A percentile compares a stretch with the other conserved stretches of the same genome.
Conservation (phyloP, 2,329 filamentous ascomycete species). For the Penicillium sp. region DNA sequence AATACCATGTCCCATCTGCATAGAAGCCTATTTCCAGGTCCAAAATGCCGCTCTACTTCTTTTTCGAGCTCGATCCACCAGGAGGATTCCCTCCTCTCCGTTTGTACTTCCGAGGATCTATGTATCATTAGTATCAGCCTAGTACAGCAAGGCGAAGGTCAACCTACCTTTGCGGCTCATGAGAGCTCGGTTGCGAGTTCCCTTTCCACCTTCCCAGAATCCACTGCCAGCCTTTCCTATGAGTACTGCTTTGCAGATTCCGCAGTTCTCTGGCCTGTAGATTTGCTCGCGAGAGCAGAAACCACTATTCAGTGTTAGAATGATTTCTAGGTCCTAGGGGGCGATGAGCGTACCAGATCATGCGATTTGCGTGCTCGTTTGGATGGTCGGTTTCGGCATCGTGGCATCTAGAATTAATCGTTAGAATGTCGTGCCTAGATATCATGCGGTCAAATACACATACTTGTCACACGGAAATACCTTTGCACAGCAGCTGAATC, state of each 20-base stretch:
- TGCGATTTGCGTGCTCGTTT: constrained; percentile 78
- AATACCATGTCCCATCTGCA: neutral
- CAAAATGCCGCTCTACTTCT: constrained; percentile 20
- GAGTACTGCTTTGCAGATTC: constrained; percentile 68
- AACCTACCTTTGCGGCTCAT: constrained; percentile 67
- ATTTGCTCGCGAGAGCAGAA: constrained; percentile 78
- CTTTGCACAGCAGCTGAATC: constrained; percentile 57
- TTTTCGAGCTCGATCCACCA: constrained; percentile 30
- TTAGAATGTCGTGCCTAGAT: constrained; percentile 1
- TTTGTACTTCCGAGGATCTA: constrained; percentile 70
- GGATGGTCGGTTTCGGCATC: constrained; percentile 68
- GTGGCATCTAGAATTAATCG: constrained; percentile 59
- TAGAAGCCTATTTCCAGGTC: neutral
- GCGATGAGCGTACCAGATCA: constrained; percentile 62
- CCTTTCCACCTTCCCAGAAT: constrained; percentile 86
- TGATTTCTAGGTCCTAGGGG: neutral
- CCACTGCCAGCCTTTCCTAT: constrained; percentile 66
- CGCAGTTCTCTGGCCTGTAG: constrained; percentile 73
- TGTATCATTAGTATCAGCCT: constrained; percentile 4
- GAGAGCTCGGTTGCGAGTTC: constrained; percentile 66
- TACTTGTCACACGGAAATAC: constrained; percentile 59
- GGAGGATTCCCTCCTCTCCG: constrained; percentile 50
- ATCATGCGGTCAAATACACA: constrained; percentile 13
- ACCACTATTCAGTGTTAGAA: constrained; percentile 43
- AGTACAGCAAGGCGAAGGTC: neutral